phyloP scores from a whole-genome alignment of 139 green algal species.

The Tetraselmis striata region DNA sequence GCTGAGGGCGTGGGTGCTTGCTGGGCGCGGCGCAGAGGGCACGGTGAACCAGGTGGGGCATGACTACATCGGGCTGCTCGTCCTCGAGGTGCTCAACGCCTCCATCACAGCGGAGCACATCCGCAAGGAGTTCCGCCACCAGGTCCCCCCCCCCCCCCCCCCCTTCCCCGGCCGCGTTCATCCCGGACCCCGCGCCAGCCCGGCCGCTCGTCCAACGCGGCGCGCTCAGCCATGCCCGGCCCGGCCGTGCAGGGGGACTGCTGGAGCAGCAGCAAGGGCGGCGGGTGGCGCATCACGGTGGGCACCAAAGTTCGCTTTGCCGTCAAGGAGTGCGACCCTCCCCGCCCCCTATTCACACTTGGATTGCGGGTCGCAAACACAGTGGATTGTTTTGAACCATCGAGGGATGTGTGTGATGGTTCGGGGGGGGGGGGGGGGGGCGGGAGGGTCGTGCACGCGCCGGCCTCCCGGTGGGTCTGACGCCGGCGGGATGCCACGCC shows the following conservation, averaged over 20 bases:
- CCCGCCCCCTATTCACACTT: too few species aligned
- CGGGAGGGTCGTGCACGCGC: too few species aligned
- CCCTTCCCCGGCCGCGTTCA: too few species aligned
- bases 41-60: conserved; percentile 50
- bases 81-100: conserved; percentile 64
- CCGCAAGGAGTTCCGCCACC: conserved; percentile 24
- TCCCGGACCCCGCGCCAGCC: too few species aligned
- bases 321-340: not conserved
- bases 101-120: conserved; percentile 38
- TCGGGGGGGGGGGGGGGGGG: not conserved
- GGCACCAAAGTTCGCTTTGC: not conserved
- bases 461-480: too few species aligned
- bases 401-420: too few species aligned
- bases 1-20: not conserved
- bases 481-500: not conserved
- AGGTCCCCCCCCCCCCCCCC: too few species aligned
- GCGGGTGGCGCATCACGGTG: not conserved
- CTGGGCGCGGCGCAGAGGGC: conserved; percentile 28
- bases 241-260: not conserved
- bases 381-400: too few species aligned
- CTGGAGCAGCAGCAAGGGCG: not conserved
- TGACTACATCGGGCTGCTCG: conserved; percentile 60
- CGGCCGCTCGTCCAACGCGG: too few species aligned
- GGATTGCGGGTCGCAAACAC: too few species aligned
- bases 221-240: too few species aligned